Conservation (phyloP, 2,329 filamentous ascomycete genomes). For the Fusarium burgessii region DNA sequence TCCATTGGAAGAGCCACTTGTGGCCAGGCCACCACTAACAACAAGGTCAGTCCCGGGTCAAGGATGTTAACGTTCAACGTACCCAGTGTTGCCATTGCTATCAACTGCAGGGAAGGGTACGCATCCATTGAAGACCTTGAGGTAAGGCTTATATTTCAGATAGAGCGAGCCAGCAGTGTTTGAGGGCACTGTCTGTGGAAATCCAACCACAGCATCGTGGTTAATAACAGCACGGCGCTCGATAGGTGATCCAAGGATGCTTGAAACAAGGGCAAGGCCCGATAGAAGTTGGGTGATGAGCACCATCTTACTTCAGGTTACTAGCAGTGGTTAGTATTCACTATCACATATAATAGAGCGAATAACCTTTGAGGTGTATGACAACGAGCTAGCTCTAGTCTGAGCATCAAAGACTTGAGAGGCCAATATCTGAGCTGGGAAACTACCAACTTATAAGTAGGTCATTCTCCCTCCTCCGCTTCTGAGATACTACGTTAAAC, state of each 20-base stretch:
- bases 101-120: slow-evolving; percentile 74
- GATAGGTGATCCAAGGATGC: slow-evolving; percentile 43
- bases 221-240: slow-evolving; percentile 46
- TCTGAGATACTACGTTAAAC: slow-evolving; percentile 23
- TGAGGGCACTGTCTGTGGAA: slow-evolving; percentile 48
- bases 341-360: not conserved
- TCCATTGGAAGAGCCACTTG: slow-evolving; percentile 48
- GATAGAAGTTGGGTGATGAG: slow-evolving; percentile 36
- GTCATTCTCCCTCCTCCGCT: slow-evolving; percentile 6
- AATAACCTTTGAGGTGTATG: not conserved
- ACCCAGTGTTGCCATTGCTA: slow-evolving; percentile 63
- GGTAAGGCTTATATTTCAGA: slow-evolving; percentile 52
- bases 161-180: slow-evolving; percentile 47
- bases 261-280: slow-evolving; percentile 33
- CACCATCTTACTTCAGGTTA: slow-evolving; percentile 29
- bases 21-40: slow-evolving; percentile 50
- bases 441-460: slow-evolving; percentile 22
- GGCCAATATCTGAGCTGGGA: not conserved
- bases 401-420: slow-evolving; percentile 2
- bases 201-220: slow-evolving; percentile 51
- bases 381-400: not conserved
- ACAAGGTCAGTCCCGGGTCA: slow-evolving; percentile 1
- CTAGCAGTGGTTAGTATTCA: not conserved
- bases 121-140: slow-evolving; percentile 67
- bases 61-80: not conserved